Base-by-base conservation (phyloP, 306 rosid genomes). In the Lathyrus oleraceus region DNA sequence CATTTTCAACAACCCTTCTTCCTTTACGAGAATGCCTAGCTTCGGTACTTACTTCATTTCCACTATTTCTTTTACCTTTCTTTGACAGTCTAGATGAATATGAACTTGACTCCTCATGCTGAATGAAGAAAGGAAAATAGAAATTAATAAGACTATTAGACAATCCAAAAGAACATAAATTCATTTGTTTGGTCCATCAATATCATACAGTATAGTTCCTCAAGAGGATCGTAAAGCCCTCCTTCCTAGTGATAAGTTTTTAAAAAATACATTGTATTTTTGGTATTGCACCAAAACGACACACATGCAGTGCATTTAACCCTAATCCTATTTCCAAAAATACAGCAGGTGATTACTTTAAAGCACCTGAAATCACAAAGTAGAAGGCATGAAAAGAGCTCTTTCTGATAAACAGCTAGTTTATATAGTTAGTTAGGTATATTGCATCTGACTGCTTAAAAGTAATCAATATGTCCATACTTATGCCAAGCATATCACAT, bases 11-110 rank as follows among this genome's bases (percentile, higher is more conserved):
- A 47, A 80, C 74, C 84, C 83, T 79, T 84, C 81, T 83, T 69
- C 83, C 84, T 78, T 72, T 84, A 25, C 73, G 74, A 45, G 95
- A 85, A 80, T 65, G 77, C 75, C 73, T 82, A 64, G 76, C 77
- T 49, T 44, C 16, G n/a, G 30, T 65, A 67, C 54, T 51, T 48
- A 9, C 70, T 47, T 57, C 85, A 38, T 65, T 75, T 38, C 51
- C 45, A 61, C 61, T 62, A 71, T 79, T 68, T 81, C 87, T 83
- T 85, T 83, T 83, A 25, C 65, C 85, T 73, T 79, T 84, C 70
- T 44, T 82, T 45, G 76, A 60, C 72, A 58, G 76, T 54, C 61
- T 75, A 70, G 81, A 85, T 42, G 85, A 76, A 71, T 62, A 44
- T 28, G 78, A 76, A 73, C 78, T 71, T 73, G 80, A 78, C 69